Conservation (phyloP, 352 stramenopile species). For the Phytophthora palmivora region DNA sequence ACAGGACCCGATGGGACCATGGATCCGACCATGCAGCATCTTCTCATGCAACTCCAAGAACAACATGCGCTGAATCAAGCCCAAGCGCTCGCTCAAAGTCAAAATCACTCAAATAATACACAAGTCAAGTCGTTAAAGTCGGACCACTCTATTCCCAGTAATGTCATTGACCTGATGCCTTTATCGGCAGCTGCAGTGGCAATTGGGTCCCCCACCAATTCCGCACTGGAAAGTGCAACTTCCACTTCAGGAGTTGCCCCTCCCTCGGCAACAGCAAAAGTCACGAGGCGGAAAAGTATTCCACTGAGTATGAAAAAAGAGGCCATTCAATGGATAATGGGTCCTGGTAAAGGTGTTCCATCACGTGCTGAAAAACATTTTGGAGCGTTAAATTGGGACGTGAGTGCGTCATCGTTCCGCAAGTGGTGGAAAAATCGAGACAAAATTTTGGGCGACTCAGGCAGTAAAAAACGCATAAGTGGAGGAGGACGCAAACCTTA, state of each 20-base stretch:
- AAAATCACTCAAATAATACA: conserved; percentile 2
- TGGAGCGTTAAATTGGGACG: conserved; percentile 71
- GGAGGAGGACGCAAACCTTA: conserved; percentile 78
- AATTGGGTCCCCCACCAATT: conserved; percentile 12
- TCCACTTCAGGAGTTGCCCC: conserved; percentile 1
- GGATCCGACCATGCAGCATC: conserved; percentile 60
- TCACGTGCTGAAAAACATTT: conserved; percentile 82
- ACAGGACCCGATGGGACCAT: conserved; percentile 39
- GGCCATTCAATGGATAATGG: conserved; percentile 83
- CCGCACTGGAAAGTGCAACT: conserved; percentile 13
- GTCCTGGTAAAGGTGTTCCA: conserved; percentile 70
- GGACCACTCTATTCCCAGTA: neutral
- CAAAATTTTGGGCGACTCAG: conserved; percentile 76
- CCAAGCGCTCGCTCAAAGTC: conserved; percentile 10
- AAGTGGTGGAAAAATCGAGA: conserved; percentile 90
- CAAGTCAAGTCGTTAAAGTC: conserved; percentile 10
- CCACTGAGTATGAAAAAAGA: conserved; percentile 86
- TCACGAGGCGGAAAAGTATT: conserved; percentile 78
- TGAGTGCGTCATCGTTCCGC: conserved; percentile 78
- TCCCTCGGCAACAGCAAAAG: neutral
- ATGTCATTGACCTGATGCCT: conserved; percentile 40
- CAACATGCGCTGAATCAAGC: conserved; percentile 41
- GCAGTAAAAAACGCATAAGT: conserved; percentile 75
- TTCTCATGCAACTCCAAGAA: conserved; percentile 62
- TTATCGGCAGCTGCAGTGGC: conserved; percentile 31